Conservation (phyloP, 192 early-diverging fungal species). For the Spizellomyces punctatus region DNA sequence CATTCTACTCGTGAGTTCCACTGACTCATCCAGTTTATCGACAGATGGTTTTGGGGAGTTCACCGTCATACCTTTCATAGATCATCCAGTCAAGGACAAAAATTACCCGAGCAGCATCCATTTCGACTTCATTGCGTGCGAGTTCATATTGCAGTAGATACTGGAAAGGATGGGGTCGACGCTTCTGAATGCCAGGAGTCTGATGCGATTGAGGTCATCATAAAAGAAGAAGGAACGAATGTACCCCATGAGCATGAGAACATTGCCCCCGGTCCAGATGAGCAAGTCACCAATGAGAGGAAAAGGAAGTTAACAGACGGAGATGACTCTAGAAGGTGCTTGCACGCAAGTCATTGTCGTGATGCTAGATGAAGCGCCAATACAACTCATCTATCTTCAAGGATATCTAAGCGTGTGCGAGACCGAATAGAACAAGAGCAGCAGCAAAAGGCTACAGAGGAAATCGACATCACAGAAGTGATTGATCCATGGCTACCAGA, state of each 20-base stretch:
- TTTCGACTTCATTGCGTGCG: too few species aligned
- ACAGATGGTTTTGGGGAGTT: too few species aligned
- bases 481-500: slow-evolving; percentile 14
- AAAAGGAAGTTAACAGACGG: slow-evolving; percentile 4
- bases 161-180: neutral
- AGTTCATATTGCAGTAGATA: too few species aligned
- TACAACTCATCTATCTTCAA: neutral
- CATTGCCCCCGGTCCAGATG: too few species aligned
- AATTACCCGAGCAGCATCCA: too few species aligned
- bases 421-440: slow-evolving; percentile 19
- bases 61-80: too few species aligned
- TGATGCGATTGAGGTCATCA: neutral
- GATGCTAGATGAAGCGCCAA: neutral
- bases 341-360: too few species aligned
- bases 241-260: too few species aligned
- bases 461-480: slow-evolving; percentile 1
- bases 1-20: neutral
- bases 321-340: neutral
- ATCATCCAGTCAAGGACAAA: too few species aligned
- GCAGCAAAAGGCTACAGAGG: slow-evolving; percentile 17
- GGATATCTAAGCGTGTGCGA: slow-evolving; percentile 24
- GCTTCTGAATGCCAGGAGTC: neutral
- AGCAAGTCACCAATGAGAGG: neutral
- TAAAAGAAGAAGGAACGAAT: too few species aligned
- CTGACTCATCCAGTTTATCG: too few species aligned